Conservation (phyloP, 768 basidiomycete genomes). For the Lentinus tigrinus region DNA sequence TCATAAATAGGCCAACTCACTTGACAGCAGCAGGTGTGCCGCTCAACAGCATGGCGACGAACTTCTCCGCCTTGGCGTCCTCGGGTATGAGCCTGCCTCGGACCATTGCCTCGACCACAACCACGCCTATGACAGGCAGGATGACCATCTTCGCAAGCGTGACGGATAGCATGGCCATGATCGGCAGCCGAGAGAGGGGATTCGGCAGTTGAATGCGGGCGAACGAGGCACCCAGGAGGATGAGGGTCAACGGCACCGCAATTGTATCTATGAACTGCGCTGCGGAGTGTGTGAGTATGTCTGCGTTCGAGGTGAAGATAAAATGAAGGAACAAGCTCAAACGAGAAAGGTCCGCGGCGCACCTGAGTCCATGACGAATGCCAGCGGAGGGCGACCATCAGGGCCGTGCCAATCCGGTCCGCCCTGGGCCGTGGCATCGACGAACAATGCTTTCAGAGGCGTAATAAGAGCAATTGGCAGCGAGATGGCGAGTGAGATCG, state of each 20-base stretch:
- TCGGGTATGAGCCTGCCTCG: conserved; percentile 31
- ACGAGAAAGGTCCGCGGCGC: not conserved
- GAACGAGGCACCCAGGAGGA: conserved; percentile 35
- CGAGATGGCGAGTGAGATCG: conserved; percentile 37
- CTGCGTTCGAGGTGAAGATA: not conserved
- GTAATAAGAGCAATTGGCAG: conserved; percentile 34
- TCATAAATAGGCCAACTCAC: conserved; percentile 18
- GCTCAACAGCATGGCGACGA: conserved; percentile 45
- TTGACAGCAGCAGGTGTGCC: conserved; percentile 47
- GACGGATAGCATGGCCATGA: conserved; percentile 36
- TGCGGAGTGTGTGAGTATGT: conserved; percentile 17
- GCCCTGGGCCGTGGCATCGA: conserved; percentile 15
- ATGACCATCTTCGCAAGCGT: conserved; percentile 38
- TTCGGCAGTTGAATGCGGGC: conserved; percentile 35
- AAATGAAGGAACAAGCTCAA: not conserved
- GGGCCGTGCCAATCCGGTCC: conserved; percentile 35
- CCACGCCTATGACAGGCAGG: conserved; percentile 38
- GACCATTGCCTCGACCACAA: conserved; percentile 30
- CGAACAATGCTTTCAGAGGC: conserved; percentile 35
- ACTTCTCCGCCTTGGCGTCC: conserved; percentile 39
- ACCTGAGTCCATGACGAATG: conserved; percentile 34
- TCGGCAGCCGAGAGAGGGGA: conserved; percentile 33
- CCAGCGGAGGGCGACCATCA: conserved; percentile 35
- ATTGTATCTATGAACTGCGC: conserved; percentile 22
- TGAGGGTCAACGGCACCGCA: conserved; percentile 20